Conservation (phyloP, 257 asterid genomes). For the Marsdenia floribunda region DNA sequence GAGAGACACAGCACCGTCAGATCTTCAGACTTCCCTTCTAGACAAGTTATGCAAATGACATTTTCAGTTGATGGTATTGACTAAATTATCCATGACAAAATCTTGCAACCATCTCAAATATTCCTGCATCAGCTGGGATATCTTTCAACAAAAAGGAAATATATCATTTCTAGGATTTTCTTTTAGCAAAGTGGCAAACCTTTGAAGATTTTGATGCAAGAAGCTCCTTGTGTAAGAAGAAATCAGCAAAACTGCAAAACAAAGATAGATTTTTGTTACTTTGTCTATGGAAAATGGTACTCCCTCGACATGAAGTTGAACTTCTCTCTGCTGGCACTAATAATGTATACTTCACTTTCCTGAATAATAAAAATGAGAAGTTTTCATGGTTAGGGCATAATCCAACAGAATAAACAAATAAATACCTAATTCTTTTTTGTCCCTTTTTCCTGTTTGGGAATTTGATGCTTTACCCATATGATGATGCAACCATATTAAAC, state of each 20-base stretch:
- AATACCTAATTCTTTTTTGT: not conserved
- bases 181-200: constrained; percentile 34
- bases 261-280: constrained; percentile 26
- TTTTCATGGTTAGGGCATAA: not conserved
- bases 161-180: constrained; percentile 38
- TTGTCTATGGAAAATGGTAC: constrained; percentile 38
- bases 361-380: constrained; percentile 9
- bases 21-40: no score
- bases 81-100: no score
- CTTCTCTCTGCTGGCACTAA: constrained; percentile 32
- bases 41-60: no score
- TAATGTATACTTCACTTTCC: constrained; percentile 43
- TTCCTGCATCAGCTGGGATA: constrained; percentile 53
- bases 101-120: constrained; percentile 49
- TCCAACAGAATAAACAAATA: no score
- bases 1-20: no score
- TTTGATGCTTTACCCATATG: no score
- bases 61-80: no score
- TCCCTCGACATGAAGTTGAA: constrained; percentile 49
- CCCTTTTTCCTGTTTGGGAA: no score
- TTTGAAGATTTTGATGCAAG: constrained; percentile 56
- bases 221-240: constrained; percentile 36
- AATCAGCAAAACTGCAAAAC: no score
- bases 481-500: not conserved
- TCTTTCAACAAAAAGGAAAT: constrained; percentile 41